Evolutionary conservation across 441 rosid species (phyloP).

Genomic region (Macaranga tanarius): DNA sequence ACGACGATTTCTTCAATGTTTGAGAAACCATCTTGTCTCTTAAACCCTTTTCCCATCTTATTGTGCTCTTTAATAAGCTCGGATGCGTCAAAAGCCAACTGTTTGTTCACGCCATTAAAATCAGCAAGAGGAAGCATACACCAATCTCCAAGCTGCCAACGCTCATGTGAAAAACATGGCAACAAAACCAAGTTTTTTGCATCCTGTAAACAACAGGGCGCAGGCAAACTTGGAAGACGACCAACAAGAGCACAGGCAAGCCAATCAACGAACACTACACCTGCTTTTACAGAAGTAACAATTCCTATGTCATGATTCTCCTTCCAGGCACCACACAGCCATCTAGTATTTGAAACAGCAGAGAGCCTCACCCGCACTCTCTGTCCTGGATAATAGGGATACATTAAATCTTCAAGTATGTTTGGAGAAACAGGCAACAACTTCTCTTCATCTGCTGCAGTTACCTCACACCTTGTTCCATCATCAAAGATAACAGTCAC

Average conservation of each 20-base stretch:
- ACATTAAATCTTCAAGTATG: conserved; percentile 65
- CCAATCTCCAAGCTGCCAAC: conserved; percentile 97
- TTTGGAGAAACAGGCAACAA: conserved; percentile 59
- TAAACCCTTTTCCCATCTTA: conserved; percentile 37
- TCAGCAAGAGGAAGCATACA: conserved; percentile 49
- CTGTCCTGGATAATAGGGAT: conserved; percentile 81
- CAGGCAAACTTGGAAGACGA: conserved; percentile 33
- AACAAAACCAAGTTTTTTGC: conserved; percentile 56
- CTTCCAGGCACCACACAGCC: conserved; percentile 49
- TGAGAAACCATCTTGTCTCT: conserved; percentile 31
- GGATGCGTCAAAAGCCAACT: conserved; percentile 24
- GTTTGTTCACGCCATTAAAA: conserved; percentile 23
- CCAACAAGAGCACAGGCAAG: conserved; percentile 53
- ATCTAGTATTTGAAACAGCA: conserved; percentile 48
- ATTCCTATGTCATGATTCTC: conserved; percentile 64
- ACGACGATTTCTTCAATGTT: conserved; percentile 45
- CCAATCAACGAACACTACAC: conserved; percentile 77
- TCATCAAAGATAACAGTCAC: conserved; percentile 66
- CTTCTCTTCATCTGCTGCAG: conserved; percentile 51
- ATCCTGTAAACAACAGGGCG: conserved; percentile 54
- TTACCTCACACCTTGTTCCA: conserved; percentile 68
- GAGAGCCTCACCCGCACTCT: conserved; percentile 62
- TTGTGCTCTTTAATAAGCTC: conserved; percentile 23
- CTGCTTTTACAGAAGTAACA: conserved; percentile 61
- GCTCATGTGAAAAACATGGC: conserved; percentile 67